These are phyloP conservation scores for Rhizoctonia solani DNA, from an alignment of 1,284 basidiomycete genomes.

Conservation along the genomic window DNA sequence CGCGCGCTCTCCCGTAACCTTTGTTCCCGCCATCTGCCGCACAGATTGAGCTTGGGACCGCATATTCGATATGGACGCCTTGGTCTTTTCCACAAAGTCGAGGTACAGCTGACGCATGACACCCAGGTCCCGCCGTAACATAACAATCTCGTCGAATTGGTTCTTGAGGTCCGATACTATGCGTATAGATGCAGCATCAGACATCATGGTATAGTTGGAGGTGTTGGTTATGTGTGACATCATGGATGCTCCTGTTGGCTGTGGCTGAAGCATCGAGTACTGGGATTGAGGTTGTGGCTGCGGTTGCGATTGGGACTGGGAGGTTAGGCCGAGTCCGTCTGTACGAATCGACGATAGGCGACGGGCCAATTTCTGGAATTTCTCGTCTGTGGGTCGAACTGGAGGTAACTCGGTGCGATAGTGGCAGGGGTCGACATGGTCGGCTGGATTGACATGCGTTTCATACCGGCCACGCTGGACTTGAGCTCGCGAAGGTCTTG, in stretches of 20 bases:
- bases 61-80: conserved; percentile 76
- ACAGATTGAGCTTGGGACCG: conserved; percentile 85
- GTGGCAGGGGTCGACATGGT: conserved; percentile 46
- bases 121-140: conserved; percentile 88
- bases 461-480: conserved; percentile 57
- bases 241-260: conserved; percentile 52
- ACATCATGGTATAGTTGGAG: conserved; percentile 60
- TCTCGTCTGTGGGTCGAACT: conserved; percentile 69
- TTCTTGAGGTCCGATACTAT: conserved; percentile 83
- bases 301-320: no score
- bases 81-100: conserved; percentile 90
- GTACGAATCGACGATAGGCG: conserved; percentile 49
- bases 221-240: conserved; percentile 74
- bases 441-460: conserved; percentile 52
- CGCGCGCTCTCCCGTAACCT: conserved; percentile 83
- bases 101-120: conserved; percentile 93
- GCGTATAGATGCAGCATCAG: conserved; percentile 54
- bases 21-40: conserved; percentile 79
- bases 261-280: conserved; percentile 33
- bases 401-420: conserved; percentile 61
- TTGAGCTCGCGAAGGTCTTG: conserved; percentile 93
- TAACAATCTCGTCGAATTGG: conserved; percentile 94
- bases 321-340: conserved; percentile 49
- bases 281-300: background rate
- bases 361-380: conserved; percentile 70